Evolutionary conservation across 208 protist species (phyloP), one percentile per base, ranked within the genome.

Genomic region (Acanthamoeba lenticulata): DNA sequence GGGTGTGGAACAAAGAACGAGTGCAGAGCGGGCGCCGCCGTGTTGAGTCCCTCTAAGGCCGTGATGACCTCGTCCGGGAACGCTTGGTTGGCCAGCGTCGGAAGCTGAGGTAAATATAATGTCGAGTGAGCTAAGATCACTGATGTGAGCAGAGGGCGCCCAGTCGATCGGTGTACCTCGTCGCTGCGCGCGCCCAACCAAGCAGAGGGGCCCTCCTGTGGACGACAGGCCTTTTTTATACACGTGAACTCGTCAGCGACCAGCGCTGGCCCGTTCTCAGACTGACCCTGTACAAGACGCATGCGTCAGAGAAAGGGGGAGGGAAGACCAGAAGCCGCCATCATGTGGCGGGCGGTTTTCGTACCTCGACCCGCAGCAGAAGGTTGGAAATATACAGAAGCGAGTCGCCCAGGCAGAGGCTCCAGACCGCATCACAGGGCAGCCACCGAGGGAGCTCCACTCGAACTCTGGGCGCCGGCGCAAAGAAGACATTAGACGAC

Each of bases 361-460:
- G 67, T 77, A 77, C 67, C 67, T 77, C 67, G 19, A 77, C 67
- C 5, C 67, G 67, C 67, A 77, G 34, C 38, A 77, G 67, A n/a
- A 77, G 67, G 19, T 77, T 77, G 67, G 67, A 77, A 77, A 77
- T 77, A 17, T 77, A 77, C 67, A 77, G 67, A 13, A 77, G 34
- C 67, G 67, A 77, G 38, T 77, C 38, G 21, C 36, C 15, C 19
- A 77, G 19, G 1, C 4, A n/a, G 4, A 44, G 67, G 38, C 21
- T 29, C 9, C 38, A n/a, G 15, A n/a, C 67, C 24, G 38, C 67
- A 2, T 77, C 67, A 17, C 21, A 1, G 3, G 67, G 32, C 1
- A 77, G 32, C 67, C 67, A 77, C 36, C 38, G 32, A 1, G 67
- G 67, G 34, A 77, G 67, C 38, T 77, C 67, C 38, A 77, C 15